These are phyloP conservation scores for Sanguinoderma infundibulare DNA, from an alignment of 1,284 basidiomycete genomes.

Conservation along the genomic window DNA sequence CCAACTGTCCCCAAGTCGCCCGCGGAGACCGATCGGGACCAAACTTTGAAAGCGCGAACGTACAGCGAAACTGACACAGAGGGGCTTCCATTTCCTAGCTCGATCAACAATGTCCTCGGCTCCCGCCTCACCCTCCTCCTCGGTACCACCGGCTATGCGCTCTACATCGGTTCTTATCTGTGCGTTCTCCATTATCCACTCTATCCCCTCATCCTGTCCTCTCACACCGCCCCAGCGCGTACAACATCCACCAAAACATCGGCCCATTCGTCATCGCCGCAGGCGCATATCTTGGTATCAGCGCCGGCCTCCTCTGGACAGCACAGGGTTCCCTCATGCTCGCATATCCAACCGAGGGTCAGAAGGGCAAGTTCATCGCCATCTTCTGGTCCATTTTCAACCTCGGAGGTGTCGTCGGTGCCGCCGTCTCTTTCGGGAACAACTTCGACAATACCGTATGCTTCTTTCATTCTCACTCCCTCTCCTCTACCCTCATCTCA, in stretches of 20 bases:
- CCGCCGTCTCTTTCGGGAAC: slow-evolving; percentile 59
- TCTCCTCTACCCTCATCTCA: neutral
- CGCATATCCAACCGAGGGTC: slow-evolving; percentile 75
- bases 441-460: slow-evolving; percentile 48
- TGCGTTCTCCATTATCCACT: slow-evolving; percentile 37
- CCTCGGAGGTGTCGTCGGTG: slow-evolving; percentile 65
- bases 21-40: neutral
- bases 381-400: slow-evolving; percentile 78
- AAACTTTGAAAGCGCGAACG: no score
- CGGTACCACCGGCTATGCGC: slow-evolving; percentile 71
- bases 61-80: slow-evolving; percentile 4
- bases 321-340: slow-evolving; percentile 87
- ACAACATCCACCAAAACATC: slow-evolving; percentile 68
- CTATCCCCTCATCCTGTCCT: neutral
- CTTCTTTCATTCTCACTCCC: neutral
- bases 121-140: slow-evolving; percentile 70
- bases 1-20: no score
- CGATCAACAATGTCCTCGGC: slow-evolving; percentile 81
- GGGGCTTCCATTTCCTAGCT: no score
- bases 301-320: slow-evolving; percentile 86
- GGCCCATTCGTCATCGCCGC: slow-evolving; percentile 74
- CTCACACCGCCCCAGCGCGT: slow-evolving; percentile 44
- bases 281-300: slow-evolving; percentile 83
- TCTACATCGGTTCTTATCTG: slow-evolving; percentile 80
- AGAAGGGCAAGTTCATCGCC: slow-evolving; percentile 82